These are phyloP conservation scores for Boletus coccyginus DNA, from an alignment of 768 basidiomycete species.

Conservation along the genomic window DNA sequence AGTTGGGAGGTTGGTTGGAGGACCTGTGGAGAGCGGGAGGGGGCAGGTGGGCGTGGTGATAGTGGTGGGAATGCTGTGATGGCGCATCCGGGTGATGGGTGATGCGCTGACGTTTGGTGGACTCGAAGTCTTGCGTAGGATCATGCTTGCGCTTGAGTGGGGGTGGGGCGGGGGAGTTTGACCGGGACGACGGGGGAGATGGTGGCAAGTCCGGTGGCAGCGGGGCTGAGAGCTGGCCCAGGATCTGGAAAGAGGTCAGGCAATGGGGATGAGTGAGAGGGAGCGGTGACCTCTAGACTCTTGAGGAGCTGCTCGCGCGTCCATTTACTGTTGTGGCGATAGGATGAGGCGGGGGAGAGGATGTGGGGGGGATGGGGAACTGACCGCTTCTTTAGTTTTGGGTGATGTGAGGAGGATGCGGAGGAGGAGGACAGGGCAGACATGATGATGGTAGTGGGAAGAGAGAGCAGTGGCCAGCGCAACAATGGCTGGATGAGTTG, in stretches of 20 bases:
- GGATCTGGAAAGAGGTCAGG: constrained; percentile 35
- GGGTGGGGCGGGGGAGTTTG: constrained; percentile 38
- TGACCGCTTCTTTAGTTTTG: constrained; percentile 35
- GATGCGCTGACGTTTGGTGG: constrained; percentile 34
- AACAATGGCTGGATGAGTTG: constrained; percentile 41
- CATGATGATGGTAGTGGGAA: constrained; percentile 40
- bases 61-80: constrained; percentile 30
- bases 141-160: constrained; percentile 40
- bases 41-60: constrained; percentile 26
- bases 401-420: constrained; percentile 16
- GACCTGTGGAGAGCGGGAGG: constrained; percentile 18
- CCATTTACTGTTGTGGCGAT: constrained; percentile 29
- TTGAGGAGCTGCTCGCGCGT: constrained; percentile 39
- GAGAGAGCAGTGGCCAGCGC: constrained; percentile 39
- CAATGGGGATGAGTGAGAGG: constrained; percentile 1
- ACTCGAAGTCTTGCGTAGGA: constrained; percentile 22
- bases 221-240: constrained; percentile 37
- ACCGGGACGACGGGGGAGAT: constrained; percentile 44
- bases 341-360: constrained; percentile 24
- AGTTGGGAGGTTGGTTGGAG: constrained; percentile 21
- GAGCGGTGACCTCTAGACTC: constrained; percentile 37
- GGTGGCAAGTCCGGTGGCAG: constrained; percentile 45
- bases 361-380: constrained; percentile 9
- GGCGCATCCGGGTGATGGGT: constrained; percentile 21
- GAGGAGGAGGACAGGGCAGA: constrained; percentile 26